Conservation (phyloP, 345 rosid genomes). For the Acer saccharum region DNA sequence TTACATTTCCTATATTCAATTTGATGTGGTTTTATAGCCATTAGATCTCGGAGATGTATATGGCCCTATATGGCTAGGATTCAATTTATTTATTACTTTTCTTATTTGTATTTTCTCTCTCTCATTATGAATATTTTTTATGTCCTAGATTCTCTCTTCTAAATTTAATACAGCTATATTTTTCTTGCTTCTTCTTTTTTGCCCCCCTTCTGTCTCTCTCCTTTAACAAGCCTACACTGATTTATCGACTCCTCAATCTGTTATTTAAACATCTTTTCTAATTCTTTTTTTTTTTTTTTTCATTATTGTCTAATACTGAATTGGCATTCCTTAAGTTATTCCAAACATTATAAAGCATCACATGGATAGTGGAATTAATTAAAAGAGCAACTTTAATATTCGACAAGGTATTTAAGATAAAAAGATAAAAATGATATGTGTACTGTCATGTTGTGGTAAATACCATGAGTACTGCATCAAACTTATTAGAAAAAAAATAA, state of each 20-base stretch:
- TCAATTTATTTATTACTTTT: no score
- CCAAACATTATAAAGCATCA: no score
- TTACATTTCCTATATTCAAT: background rate
- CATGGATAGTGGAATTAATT: no score
- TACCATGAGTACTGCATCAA: no score
- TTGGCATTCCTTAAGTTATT: no score
- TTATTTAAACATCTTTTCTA: no score
- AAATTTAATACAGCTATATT: background rate
- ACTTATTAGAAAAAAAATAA: no score
- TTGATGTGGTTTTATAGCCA: background rate
- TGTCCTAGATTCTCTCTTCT: background rate
- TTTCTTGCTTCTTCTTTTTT: background rate
- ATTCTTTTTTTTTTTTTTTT: background rate
- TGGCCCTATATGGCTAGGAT: no score
- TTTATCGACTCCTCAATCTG: background rate
- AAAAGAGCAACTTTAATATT: no score
- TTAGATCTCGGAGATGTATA: background rate
- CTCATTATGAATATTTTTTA: background rate
- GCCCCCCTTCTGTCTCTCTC: background rate
- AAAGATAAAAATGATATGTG: no score
- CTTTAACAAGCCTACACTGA: background rate
- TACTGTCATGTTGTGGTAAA: no score
- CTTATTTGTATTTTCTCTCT: background rate
- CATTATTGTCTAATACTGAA: background rate
- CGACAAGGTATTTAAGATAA: no score